Evolutionary conservation across 345 rosid species (phyloP).

Genomic region (Laguncularia racemosa): DNA sequence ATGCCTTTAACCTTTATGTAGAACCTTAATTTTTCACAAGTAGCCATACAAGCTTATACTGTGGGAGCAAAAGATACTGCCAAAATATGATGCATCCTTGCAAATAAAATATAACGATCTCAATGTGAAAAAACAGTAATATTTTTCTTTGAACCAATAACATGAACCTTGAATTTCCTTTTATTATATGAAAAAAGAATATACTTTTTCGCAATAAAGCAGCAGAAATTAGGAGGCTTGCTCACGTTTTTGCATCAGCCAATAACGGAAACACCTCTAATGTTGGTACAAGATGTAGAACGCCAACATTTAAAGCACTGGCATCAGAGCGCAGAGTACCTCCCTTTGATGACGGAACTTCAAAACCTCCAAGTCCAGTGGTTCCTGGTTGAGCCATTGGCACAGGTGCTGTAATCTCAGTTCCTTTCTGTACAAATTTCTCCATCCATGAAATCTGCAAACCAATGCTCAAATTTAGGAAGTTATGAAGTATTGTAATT

Average conservation of each 20-base stretch:
- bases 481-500: no score
- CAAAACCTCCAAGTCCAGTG: conserved; percentile 99
- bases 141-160: no score
- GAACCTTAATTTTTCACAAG: no score
- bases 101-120: no score
- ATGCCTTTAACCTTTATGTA: neutral
- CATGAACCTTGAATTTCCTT: no score
- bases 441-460: conserved; percentile 99
- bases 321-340: conserved; percentile 91
- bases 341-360: conserved; percentile 94
- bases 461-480: conserved; percentile 5
- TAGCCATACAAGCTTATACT: no score
- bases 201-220: neutral
- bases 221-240: conserved; percentile 9
- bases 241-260: conserved; percentile 77
- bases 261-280: conserved; percentile 90
- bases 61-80: no score
- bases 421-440: conserved; percentile 87
- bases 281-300: conserved; percentile 93
- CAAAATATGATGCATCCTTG: no score
- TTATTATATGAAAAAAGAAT: no score
- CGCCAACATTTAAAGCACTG: conserved; percentile 91
- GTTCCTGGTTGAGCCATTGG: conserved; percentile 94
- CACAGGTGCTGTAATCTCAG: conserved; percentile 96
- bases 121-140: no score